Percentiles rank a stretch among this genome's conserved stretches.
Evolutionary conservation across 805 yeast genomes (phyloP).

Genomic region (Peterozyma xylosa): DNA sequence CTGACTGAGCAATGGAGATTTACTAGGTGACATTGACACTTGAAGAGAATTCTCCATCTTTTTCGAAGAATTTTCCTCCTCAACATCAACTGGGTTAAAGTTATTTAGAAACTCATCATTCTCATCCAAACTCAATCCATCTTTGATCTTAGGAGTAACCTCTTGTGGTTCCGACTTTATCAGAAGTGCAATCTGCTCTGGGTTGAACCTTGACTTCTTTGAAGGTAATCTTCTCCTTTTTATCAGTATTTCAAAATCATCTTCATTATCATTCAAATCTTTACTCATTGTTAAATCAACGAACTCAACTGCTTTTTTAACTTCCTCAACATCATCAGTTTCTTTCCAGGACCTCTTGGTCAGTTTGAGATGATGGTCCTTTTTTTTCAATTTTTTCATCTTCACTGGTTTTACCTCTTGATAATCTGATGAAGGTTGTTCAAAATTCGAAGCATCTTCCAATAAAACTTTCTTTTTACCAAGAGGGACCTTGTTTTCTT

Average conservation of each 20-base stretch:
- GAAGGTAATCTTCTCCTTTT: constrained; percentile 17
- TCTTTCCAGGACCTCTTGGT: constrained; percentile 8
- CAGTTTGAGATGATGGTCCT: constrained; percentile 13
- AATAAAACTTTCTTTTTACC: constrained; percentile 6
- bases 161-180: not conserved
- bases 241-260: constrained; percentile 17
- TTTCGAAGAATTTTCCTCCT: constrained; percentile 4
- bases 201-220: too few relatives aligned
- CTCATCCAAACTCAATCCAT: constrained; percentile 24
- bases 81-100: too few relatives aligned
- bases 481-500: not conserved
- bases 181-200: too few relatives aligned
- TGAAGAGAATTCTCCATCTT: constrained; percentile 11
- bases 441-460: constrained; percentile 1
- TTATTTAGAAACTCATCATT: constrained; percentile 23
- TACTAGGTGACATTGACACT: too few relatives aligned
- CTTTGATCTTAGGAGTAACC: not conserved
- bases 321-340: constrained; percentile 14
- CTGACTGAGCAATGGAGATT: too few relatives aligned
- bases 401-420: constrained; percentile 18
- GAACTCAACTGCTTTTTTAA: constrained; percentile 14
- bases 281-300: constrained; percentile 22
- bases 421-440: not conserved
- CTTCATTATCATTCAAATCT: constrained; percentile 15
- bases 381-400: constrained; percentile 18